phyloP scores from a whole-genome alignment of 164 flowering plant species.

The Vitis cinerea region DNA sequence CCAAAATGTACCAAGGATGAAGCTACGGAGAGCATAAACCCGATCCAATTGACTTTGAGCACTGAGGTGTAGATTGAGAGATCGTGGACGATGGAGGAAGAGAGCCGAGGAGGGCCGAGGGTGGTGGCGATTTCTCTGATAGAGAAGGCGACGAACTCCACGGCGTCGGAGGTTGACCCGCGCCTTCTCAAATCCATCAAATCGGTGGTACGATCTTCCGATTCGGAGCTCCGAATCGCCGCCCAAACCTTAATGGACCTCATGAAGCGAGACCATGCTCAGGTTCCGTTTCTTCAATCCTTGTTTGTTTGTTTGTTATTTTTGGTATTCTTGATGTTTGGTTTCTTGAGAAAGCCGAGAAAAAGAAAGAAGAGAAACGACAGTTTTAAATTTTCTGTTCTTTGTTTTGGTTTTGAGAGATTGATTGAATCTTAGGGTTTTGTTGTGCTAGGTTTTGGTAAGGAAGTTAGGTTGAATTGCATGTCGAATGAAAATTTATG shows the following conservation, averaged over 20 bases:
- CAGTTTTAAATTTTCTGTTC: background rate
- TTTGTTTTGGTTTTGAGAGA: background rate
- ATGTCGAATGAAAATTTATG: too few species aligned
- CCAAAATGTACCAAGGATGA: too few species aligned
- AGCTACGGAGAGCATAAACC: too few species aligned
- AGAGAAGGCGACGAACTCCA: conserved; percentile 80
- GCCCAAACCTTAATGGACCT: conserved; percentile 70
- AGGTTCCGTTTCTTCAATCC: conserved; percentile 38
- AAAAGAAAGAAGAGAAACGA: background rate
- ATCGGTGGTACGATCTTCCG: conserved; percentile 68
- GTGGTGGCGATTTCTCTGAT: conserved; percentile 44
- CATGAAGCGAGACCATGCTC: conserved; percentile 85
- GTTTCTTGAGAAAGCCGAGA: background rate
- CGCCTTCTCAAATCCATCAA: conserved; percentile 84
- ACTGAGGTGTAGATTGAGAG: too few species aligned
- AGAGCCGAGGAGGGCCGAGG: conserved; percentile 31
- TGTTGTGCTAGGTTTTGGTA: background rate
- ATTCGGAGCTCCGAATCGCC: conserved; percentile 67
- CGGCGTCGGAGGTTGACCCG: conserved; percentile 64
- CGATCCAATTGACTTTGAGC: too few species aligned
- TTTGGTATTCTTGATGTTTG: background rate
- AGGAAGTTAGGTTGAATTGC: background rate
- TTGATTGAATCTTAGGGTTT: background rate
- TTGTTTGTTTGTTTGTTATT: background rate
- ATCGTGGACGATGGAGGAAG: conserved; percentile 9